Base-by-base conservation (phyloP, 2,329 filamentous ascomycete species). In the Paraphaeosphaeria sporulosa region DNA sequence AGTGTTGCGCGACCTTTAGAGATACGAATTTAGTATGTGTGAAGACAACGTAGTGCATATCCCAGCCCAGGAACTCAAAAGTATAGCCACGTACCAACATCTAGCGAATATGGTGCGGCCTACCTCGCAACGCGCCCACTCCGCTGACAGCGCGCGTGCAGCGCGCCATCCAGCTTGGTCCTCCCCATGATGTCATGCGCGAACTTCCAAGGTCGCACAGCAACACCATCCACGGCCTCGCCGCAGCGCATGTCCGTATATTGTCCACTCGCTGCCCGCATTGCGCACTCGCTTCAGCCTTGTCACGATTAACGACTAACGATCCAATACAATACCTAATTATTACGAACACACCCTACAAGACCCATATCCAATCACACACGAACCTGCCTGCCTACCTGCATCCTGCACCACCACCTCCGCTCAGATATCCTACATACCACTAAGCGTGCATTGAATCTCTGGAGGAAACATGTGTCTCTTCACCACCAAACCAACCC, bases 401-500 rank as follows among this genome's bases (percentile, higher is more conserved):
- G 25, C 25, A 27, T 27, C 25, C 25, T 27, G 25, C 25, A 27
- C n/a, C n/a, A n/a, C n/a, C n/a, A n/a, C n/a, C n/a, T 27, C 25
- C 25, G 25, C 25, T 6, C 25, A 27, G 25, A 3, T 32, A 9
- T 12, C 30, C 30, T 32, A 12, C 30, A 4, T 32, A 12, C 36
- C 15, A 7, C 21, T 25, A 2, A 4, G 30, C 30, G 38, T 6
- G 15, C 19, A 44, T 7, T 23, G n/a, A 9, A 38, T 38, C 19
- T 17, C 38, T 8, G 1, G 38, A 8, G 7, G 1, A 40, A 40
- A 67, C 25, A 77, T 77, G 75, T 77, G 75, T 59, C 68, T 77
- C 54, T 70, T 76, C 65, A 70, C 60, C 27, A 71, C 69, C 4
- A 72, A 70, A 58, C 69, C 70, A 49, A 72, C 72, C 12, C 65